These are phyloP conservation scores for Myrmaecium sp. DNA, from an alignment of 2,329 filamentous ascomycete species.

Conservation along the genomic window DNA sequence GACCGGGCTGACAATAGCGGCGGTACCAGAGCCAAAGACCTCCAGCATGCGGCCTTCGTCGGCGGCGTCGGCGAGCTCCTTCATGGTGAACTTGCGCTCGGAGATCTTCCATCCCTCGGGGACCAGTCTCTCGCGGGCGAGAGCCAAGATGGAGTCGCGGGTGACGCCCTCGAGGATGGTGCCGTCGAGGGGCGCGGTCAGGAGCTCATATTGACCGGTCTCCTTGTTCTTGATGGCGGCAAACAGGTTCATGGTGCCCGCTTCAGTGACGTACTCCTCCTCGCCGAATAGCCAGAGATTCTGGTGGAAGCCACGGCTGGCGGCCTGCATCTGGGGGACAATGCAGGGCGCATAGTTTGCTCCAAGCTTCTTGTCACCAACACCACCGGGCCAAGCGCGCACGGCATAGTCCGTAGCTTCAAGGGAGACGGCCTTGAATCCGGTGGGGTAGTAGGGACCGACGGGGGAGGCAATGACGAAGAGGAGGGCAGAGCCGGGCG, in stretches of 20 bases:
- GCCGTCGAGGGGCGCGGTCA: constrained; percentile 91
- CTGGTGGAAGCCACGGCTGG: constrained; percentile 85
- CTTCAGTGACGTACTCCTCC: constrained; percentile 91
- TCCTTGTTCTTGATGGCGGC: constrained; percentile 69
- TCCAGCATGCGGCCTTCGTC: constrained; percentile 76
- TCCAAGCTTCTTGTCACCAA: constrained; percentile 95
- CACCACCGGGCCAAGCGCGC: constrained; percentile 92
- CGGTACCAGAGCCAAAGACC: constrained; percentile 86
- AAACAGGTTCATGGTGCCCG: constrained; percentile 98
- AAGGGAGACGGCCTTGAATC: constrained; percentile 91
- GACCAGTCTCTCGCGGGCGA: constrained; percentile 67
- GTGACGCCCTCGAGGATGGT: constrained; percentile 95
- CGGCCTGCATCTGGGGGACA: constrained; percentile 84
- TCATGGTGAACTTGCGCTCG: constrained; percentile 88
- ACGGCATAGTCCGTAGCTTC: constrained; percentile 96
- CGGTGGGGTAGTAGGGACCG: constrained; percentile 93
- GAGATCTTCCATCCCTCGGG: constrained; percentile 77
- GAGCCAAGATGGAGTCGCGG: constrained; percentile 70
- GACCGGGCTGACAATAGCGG: constrained; percentile 83
- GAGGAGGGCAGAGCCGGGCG: constrained; percentile 80
- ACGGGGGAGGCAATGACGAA: constrained; percentile 94
- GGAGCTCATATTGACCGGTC: constrained; percentile 76
- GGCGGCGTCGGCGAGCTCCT: constrained; percentile 64
- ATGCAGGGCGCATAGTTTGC: constrained; percentile 99
- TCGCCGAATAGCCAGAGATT: constrained; percentile 96